phyloP scores from a whole-genome alignment of 1,284 basidiomycete genomes.

The Stygiomarasmius scandens region DNA sequence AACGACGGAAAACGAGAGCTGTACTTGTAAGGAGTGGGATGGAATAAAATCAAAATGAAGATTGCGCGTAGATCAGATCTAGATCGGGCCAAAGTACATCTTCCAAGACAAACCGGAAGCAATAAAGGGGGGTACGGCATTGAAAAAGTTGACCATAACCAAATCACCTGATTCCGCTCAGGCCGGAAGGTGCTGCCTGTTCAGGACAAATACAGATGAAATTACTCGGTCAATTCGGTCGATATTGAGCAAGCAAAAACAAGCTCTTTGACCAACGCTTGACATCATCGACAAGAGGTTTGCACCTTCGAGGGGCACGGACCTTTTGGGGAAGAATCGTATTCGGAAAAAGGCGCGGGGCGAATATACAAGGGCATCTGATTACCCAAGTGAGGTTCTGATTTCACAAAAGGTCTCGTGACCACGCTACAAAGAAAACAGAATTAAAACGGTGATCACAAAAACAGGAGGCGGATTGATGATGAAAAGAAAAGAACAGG shows the following conservation, averaged over 20 bases:
- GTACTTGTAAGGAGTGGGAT: background rate
- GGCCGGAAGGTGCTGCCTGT: background rate
- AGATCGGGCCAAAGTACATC: background rate
- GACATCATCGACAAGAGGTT: background rate
- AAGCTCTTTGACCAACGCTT: background rate
- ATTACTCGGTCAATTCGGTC: too few relatives aligned
- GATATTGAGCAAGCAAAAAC: too few relatives aligned
- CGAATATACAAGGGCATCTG: slow-evolving; percentile 56
- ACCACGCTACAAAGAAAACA: slow-evolving; percentile 27
- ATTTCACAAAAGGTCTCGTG: slow-evolving; percentile 57
- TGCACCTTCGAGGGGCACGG: background rate
- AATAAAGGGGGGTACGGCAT: background rate
- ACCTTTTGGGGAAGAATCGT: too few relatives aligned
- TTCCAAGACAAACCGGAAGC: too few relatives aligned
- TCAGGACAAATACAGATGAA: too few relatives aligned
- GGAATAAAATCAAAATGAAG: background rate
- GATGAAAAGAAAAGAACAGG: too few relatives aligned
- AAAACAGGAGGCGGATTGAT: too few relatives aligned
- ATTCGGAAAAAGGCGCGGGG: background rate
- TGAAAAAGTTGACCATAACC: background rate
- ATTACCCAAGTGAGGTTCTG: slow-evolving; percentile 49
- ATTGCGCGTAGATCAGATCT: background rate
- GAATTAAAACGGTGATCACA: background rate
- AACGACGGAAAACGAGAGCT: too few relatives aligned
- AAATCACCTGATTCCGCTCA: background rate